Percentiles rank a stretch among this genome's conserved stretches.
Evolutionary conservation across 2,329 filamentous ascomycete species (phyloP).

Genomic region (Calonectria leucothoes): DNA sequence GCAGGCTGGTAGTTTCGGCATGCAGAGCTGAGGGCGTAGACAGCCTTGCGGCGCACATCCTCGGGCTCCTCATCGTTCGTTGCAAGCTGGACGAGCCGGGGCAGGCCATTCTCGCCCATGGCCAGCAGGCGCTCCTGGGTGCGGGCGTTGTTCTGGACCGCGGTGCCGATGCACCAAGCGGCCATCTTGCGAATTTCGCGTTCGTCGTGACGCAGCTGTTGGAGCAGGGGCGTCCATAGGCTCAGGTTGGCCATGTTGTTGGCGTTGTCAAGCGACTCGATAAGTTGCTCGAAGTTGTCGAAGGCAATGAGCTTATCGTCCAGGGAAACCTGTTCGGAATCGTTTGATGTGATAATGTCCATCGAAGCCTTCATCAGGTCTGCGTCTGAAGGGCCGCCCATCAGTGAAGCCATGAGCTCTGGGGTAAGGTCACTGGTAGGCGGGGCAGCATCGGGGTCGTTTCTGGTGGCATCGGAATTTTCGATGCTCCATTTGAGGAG

Average conservation of each 20-base stretch:
- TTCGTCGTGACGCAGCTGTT: constrained; percentile 75
- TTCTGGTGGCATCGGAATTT: constrained; percentile 53
- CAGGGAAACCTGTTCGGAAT: constrained; percentile 70
- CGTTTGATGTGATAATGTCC: constrained; percentile 74
- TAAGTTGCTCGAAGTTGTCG: constrained; percentile 94
- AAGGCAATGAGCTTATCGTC: constrained; percentile 86
- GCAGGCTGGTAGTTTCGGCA: constrained; percentile 91
- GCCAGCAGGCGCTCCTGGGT: constrained; percentile 78
- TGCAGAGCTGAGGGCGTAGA: constrained; percentile 88
- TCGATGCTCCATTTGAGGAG: constrained; percentile 83
- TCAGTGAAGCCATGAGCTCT: constrained; percentile 78
- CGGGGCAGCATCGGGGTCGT: constrained; percentile 45
- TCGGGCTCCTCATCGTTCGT: constrained; percentile 69
- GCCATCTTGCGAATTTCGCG: constrained; percentile 83
- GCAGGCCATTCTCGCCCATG: constrained; percentile 70
- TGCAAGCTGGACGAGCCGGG: constrained; percentile 74
- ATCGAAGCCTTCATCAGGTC: constrained; percentile 92
- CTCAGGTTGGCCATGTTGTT: constrained; percentile 87
- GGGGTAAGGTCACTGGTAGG: constrained; percentile 67
- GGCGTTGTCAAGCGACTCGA: constrained; percentile 94
- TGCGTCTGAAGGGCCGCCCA: constrained; percentile 88
- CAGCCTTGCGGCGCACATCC: constrained; percentile 83
- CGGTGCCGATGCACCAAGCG: constrained; percentile 94
- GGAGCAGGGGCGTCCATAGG: constrained; percentile 85
- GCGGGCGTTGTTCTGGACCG: constrained; percentile 94